Base-by-base conservation (phyloP, 768 basidiomycete genomes). In the Boletellus ananas region DNA sequence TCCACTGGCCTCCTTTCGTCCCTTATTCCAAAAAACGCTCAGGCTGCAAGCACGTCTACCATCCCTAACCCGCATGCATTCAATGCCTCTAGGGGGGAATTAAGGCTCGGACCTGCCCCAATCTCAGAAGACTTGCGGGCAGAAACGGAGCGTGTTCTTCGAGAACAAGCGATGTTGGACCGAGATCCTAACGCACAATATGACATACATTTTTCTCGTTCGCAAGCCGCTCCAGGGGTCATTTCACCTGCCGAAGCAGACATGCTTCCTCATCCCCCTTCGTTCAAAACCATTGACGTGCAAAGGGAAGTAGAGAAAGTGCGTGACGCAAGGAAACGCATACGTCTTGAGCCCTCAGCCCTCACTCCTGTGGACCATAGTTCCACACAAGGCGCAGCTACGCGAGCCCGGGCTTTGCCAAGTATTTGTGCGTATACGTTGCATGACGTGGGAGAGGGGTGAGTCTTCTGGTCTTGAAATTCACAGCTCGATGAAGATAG, bases 361-460 rank as follows among this genome's bases (percentile, higher is more conserved):
- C 67, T 88, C 40, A 71, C 70, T 36, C 79, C 76, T 54, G 67
- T 81, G 12, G 86, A 88, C 62, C 65, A 67, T 31, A 77, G 76
- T 57, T 80, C 80, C 20, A 67, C 80, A 29, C 87, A 86, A 66
- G 82, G 77, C 9, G 70, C 72, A 45, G 66, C 79, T 29, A 58
- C 60, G 3, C 73, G 80, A 49, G 76, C 84, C 2, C 77, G 83
- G 13, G 87, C 85, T 37, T 70, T 95, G 49, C 95, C 95, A 3
- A 97, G 94, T 58, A 84, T 98, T 47, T 96, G 95, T 58, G 84
- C 91, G 6, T 98, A 96, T 63, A 98, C 96, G 4, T 63, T 99
- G 36, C 94, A 96, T 65, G 94, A 98, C 60, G 83, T 89, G 2
- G 84, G 85, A n/a, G 95, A 98, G 72, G 90, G 92, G 95, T 96